Conservation (phyloP, 192 early-diverging fungal species). For the Linnemannia schmuckeri region DNA sequence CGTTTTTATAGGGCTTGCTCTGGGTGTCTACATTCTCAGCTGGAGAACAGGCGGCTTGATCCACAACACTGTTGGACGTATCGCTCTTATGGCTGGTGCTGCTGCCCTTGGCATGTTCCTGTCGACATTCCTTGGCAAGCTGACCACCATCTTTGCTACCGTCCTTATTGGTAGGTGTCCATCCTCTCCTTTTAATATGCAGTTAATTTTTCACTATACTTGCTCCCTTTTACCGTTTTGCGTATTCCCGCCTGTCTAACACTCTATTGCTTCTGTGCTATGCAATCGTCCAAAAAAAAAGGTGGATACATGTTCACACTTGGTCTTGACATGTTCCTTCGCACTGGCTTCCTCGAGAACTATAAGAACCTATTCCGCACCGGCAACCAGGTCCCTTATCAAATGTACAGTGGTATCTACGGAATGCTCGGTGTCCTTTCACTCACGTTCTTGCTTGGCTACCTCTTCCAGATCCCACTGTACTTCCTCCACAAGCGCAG, state of each 20-base stretch:
- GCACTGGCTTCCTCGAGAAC: constrained; percentile 35
- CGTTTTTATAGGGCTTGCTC: constrained; percentile 16
- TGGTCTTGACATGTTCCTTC: constrained; percentile 35
- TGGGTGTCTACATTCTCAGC: constrained; percentile 30
- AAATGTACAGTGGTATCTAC: constrained; percentile 26
- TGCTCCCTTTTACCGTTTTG: background rate
- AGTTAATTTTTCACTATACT: background rate
- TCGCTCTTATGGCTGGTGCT: constrained; percentile 22
- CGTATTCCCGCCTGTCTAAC: too few species aligned
- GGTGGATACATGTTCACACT: constrained; percentile 39
- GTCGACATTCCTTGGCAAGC: constrained; percentile 16
- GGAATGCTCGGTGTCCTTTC: constrained; percentile 37
- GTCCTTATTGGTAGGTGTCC: constrained; percentile 24
- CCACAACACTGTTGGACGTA: constrained; percentile 28
- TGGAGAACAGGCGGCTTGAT: constrained; percentile 30
- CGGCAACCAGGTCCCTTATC: constrained; percentile 14
- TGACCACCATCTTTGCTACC: constrained; percentile 23
- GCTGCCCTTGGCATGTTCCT: constrained; percentile 26
- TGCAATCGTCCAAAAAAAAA: background rate
- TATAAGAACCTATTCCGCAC: constrained; percentile 28
- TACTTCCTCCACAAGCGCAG: constrained; percentile 21
- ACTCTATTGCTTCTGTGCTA: background rate
- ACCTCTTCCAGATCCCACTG: constrained; percentile 25
- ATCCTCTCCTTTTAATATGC: background rate
- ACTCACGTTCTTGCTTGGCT: constrained; percentile 27